Evolutionary conservation across 495 filamentous ascomycete species (phyloP), one percentile per base, ranked within the genome.

Genomic region (Penicillium parvum): DNA sequence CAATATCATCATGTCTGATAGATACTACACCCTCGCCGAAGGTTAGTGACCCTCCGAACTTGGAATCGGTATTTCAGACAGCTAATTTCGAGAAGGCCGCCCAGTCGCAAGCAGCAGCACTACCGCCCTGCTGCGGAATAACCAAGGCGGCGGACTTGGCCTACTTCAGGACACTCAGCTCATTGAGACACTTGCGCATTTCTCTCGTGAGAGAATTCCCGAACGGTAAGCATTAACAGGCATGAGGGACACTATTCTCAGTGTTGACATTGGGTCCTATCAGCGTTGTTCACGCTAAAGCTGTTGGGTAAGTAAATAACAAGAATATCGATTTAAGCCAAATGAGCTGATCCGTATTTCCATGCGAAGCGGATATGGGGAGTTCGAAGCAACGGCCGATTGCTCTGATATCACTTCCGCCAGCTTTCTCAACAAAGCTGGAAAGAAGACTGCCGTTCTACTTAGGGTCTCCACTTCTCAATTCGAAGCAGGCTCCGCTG

Each of bases 391-490:
- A 19, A 81, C 78, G 11, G 56, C 71, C 34, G 77, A 83, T 45
- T 70, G 68, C 54, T 70, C 68, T 3, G 63, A 73, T 40, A 35
- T 72, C 3, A 72, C 64, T 6, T 47, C 21, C 5, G 64, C 66
- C 28, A 66, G 63, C 40, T 69, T 71, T 34, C 58, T 71, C 20
- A 66, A 53, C 28, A 66, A 61, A 3, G 63, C 78, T 22, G 83
- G 83, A 46, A 83, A 80, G 53, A 85, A 83, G 65, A 83, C 78
- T 4, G 67, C 74, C 23, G 60, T 69, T 4, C 64, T 86, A 3
- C 71, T 65, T 15, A 76, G 84, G 3, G 75, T 86, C 45, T 85
- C 82, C 0, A 86, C 83, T 3, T 79, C 83, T 5, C 81, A 73
- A 17, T 71, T 73, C 18, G 82, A 84, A 57, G 72, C 76, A 46